Evolutionary conservation across 78 protist genomes (phyloP), one percentile per base, ranked within the genome.

Genomic region (Chrysochromulina parva): DNA sequence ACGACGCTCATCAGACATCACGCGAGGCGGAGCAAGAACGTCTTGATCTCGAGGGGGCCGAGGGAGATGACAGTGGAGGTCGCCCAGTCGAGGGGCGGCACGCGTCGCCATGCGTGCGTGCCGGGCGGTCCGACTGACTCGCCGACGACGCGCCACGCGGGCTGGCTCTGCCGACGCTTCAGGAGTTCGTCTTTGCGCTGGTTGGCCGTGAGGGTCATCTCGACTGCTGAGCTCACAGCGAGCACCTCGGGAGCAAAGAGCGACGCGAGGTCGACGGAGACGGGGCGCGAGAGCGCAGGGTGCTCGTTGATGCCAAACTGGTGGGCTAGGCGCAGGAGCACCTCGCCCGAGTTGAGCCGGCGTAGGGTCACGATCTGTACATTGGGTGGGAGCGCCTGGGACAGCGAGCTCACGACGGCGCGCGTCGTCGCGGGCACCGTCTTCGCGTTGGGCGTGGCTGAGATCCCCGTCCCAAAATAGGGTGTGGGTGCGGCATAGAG

Each of bases 311-410:
- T 73, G 14, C 19, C 3, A 73, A 59, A 87, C 47, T 59, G 55
- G 90, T 88, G 90, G 3, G 90, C 28, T 22, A 88, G 47, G n/a
- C 90, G 80, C 80, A 88, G 80, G 50, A 88, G 55, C 26, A 60
- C 50, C 90, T 88, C 14, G 28, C 80, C 57, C 2, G 0, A 52
- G 80, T 65, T 66, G 82, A 26, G 6, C 65, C 10, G 1, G 50
- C 81, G n/a, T 16, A 66, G 54, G 5, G 90, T 88, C 48, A 88
- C 19, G 19, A 88, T 28, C 78, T 88, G 6, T 22, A 88, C 24
- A 9, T 22, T 2, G 24, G 90, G 59, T 0, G 78, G 81, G 50
- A 88, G 80, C 50, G 50, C 26, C 53, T 28, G 58, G 47, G 14
- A 1, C 59, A 88, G 60, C 53, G 14, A 11, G 82, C 81, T n/a